These are phyloP conservation scores for Thermothielavioides terrestris DNA, from an alignment of 495 filamentous ascomycete genomes.

Conservation along the genomic window DNA sequence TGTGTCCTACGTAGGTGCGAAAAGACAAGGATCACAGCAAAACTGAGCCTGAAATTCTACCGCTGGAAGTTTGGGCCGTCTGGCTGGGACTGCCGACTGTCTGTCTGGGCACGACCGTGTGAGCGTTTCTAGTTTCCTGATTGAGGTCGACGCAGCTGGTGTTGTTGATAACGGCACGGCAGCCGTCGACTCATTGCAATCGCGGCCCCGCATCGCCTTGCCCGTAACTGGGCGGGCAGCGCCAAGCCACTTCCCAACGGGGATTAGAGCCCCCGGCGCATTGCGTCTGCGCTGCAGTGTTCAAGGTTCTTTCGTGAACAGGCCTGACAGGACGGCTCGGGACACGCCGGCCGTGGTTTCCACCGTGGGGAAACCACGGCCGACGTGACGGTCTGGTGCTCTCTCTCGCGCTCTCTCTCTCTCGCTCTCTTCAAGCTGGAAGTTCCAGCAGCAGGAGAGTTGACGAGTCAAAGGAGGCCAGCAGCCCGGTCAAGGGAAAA, in stretches of 20 bases:
- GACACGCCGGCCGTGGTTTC: constrained; percentile 12
- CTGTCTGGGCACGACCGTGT: too few relatives aligned
- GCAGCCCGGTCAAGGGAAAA: constrained; percentile 13
- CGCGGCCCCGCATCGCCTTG: background rate
- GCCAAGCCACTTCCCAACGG: background rate
- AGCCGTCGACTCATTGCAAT: background rate
- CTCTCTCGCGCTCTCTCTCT: too few relatives aligned
- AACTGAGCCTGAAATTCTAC: too few relatives aligned
- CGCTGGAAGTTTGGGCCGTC: too few relatives aligned
- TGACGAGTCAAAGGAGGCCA: constrained; percentile 4
- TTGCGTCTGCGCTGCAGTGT: background rate
- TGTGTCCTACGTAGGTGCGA: too few relatives aligned
- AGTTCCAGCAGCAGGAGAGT: background rate
- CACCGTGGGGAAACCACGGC: too few relatives aligned
- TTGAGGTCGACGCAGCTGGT: constrained; percentile 9
- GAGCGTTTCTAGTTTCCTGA: constrained; percentile 3
- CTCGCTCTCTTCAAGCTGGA: background rate
- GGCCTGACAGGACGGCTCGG: background rate
- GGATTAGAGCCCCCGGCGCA: constrained; percentile 6
- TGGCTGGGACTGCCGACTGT: too few relatives aligned
- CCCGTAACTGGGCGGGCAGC: background rate
- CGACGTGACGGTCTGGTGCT: too few relatives aligned
- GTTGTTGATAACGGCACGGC: constrained; percentile 5
- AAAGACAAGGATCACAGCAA: too few relatives aligned
- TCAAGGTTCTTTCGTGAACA: background rate